Conservation (phyloP, 768 basidiomycete genomes). For the Suillus paluster region DNA sequence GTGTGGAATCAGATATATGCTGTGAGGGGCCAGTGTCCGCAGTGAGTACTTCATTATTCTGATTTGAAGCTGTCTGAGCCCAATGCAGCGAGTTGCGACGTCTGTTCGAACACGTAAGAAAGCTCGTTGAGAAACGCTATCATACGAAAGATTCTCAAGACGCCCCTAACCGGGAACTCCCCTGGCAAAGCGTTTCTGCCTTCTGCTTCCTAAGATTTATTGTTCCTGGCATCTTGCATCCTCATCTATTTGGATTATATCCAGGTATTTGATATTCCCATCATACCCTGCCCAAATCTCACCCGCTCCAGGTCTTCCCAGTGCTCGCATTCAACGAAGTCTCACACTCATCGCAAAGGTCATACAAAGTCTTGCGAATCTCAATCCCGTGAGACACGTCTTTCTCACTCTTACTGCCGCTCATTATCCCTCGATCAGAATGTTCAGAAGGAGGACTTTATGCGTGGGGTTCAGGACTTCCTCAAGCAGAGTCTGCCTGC, state of each 20-base stretch:
- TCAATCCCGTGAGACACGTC: slow-evolving; percentile 62
- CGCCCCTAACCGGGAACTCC: slow-evolving; percentile 57
- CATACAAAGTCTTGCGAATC: slow-evolving; percentile 87
- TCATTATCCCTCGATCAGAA: slow-evolving; percentile 40
- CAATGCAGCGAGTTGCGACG: slow-evolving; percentile 67
- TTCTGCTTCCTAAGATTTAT: slow-evolving; percentile 91
- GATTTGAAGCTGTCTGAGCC: slow-evolving; percentile 10
- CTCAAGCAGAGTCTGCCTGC: slow-evolving; percentile 61
- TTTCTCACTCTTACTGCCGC: slow-evolving; percentile 11
- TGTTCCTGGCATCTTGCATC: slow-evolving; percentile 88
- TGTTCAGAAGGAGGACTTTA: slow-evolving; percentile 79
- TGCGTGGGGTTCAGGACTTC: slow-evolving; percentile 79
- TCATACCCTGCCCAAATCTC: slow-evolving; percentile 14
- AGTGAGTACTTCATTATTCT: slow-evolving; percentile 49
- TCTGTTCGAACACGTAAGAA: slow-evolving; percentile 71
- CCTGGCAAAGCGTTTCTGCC: slow-evolving; percentile 84
- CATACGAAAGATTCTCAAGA: slow-evolving; percentile 43
- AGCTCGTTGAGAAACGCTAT: slow-evolving; percentile 72
- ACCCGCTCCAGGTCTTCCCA: slow-evolving; percentile 61
- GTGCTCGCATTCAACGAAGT: slow-evolving; percentile 70
- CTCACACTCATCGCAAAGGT: slow-evolving; percentile 86
- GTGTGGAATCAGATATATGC: slow-evolving; percentile 85
- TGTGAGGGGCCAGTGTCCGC: slow-evolving; percentile 72
- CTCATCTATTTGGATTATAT: slow-evolving; percentile 80
- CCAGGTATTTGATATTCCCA: slow-evolving; percentile 53